Evolutionary conservation across 768 basidiomycete genomes (phyloP).

Genomic region (Kwoniella europaea): DNA sequence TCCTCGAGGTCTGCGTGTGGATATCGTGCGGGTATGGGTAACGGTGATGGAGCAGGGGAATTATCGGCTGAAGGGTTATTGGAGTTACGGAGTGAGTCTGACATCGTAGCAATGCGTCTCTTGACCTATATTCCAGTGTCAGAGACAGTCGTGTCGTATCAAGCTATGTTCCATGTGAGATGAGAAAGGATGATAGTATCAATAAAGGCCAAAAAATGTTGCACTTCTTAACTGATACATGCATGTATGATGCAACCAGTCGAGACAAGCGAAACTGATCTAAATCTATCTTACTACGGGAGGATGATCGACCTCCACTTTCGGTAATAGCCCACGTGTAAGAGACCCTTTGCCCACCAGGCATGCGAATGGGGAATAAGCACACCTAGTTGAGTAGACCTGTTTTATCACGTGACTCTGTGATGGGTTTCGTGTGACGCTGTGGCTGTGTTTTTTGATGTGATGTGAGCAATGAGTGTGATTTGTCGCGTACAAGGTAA

Average conservation of each 20-base stretch:
- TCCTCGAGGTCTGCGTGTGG: constrained; percentile 19
- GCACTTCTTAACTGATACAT: too few relatives aligned
- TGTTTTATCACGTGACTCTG: background rate
- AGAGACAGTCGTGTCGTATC: background rate
- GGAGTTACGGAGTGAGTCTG: constrained; percentile 12
- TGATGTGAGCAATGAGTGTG: background rate
- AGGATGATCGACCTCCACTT: constrained; percentile 8
- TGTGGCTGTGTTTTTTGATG: background rate
- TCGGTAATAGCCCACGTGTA: background rate
- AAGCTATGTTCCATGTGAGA: background rate
- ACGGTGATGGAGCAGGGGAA: constrained; percentile 18
- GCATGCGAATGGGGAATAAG: background rate
- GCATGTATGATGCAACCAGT: too few relatives aligned
- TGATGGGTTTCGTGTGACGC: background rate
- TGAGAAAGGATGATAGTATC: background rate
- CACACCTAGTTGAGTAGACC: too few relatives aligned
- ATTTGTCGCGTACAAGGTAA: background rate
- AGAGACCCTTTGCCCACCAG: background rate
- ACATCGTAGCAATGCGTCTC: constrained; percentile 2
- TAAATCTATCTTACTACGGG: background rate
- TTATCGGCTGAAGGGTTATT: background rate
- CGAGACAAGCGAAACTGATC: constrained; percentile 1
- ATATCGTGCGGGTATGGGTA: constrained; percentile 18
- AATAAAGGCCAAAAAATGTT: background rate
- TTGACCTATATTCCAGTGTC: background rate